phyloP scores from a whole-genome alignment of 2,329 filamentous ascomycete genomes.

The Xylogone sp. region DNA sequence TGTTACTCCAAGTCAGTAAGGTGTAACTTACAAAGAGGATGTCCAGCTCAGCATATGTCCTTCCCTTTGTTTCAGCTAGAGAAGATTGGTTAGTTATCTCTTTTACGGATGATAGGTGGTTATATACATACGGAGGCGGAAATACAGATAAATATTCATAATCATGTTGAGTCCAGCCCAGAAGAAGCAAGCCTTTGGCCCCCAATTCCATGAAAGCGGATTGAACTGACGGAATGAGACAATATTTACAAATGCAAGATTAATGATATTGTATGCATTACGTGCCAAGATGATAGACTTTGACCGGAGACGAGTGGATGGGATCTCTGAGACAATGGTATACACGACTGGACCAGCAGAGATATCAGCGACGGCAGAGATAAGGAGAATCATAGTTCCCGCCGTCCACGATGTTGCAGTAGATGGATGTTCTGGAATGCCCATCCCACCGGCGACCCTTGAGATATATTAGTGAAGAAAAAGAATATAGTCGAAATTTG shows the following conservation, averaged over 20 bases:
- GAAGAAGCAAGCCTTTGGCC: constrained; percentile 43
- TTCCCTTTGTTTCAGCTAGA: constrained; percentile 37
- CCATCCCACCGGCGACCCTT: constrained; percentile 47
- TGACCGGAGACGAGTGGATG: constrained; percentile 48
- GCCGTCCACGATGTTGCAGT: constrained; percentile 45
- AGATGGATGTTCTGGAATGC: constrained; percentile 66
- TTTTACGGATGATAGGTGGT: neutral
- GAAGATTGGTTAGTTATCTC: constrained; percentile 18
- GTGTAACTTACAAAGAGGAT: constrained; percentile 42
- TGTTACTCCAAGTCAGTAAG: neutral
- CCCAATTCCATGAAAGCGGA: constrained; percentile 41
- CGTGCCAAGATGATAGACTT: constrained; percentile 53
- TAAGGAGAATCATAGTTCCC: constrained; percentile 67
- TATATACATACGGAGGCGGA: constrained; percentile 33
- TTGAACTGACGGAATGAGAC: constrained; percentile 68
- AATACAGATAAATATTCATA: constrained; percentile 45
- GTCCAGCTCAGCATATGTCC: constrained; percentile 41
- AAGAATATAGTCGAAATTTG: neutral
- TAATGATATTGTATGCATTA: constrained; percentile 43
- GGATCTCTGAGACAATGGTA: constrained; percentile 66
- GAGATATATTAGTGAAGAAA: constrained; percentile 36
- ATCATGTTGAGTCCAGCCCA: constrained; percentile 41
- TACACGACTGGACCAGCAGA: constrained; percentile 86
- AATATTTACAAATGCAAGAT: constrained; percentile 62
- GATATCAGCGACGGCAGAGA: constrained; percentile 78